A percentile compares a stretch with the other conserved stretches of the same genome.
phyloP scores from a whole-genome alignment of 1,284 basidiomycete genomes.

The Apiotrichum mycotoxinovorans region DNA sequence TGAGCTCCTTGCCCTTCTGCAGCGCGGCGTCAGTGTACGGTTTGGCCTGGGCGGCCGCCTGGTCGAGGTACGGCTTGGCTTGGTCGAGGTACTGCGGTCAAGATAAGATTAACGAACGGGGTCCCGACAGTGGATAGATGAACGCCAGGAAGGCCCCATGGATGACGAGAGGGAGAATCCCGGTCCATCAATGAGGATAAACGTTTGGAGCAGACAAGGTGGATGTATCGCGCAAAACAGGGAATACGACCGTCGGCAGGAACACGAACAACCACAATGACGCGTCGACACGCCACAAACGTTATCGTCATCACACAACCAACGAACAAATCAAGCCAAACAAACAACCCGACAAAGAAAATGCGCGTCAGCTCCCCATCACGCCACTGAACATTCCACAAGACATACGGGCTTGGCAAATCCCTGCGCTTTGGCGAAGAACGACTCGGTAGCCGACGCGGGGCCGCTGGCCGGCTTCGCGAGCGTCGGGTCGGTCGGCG shows the following conservation, averaged over 20 bases:
- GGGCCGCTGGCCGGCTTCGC: constrained; percentile 30
- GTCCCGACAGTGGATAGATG: neutral
- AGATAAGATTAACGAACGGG: too few relatives aligned
- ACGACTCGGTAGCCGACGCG: neutral
- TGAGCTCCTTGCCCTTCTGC: constrained; percentile 26
- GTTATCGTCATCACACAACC: too few relatives aligned
- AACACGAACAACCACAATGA: too few relatives aligned
- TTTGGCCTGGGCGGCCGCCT: constrained; percentile 28
- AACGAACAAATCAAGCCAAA: neutral
- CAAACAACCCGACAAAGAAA: neutral
- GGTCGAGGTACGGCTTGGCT: constrained; percentile 30
- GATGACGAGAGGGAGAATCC: too few relatives aligned
- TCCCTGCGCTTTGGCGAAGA: constrained; percentile 33
- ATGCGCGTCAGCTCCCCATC: neutral
- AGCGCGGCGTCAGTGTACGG: constrained; percentile 44
- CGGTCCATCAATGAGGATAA: too few relatives aligned
- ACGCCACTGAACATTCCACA: neutral
- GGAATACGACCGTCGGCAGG: too few relatives aligned
- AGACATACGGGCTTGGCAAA: constrained; percentile 37
- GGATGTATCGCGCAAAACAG: too few relatives aligned
- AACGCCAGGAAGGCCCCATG: too few relatives aligned
- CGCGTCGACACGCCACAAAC: too few relatives aligned
- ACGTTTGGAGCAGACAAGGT: too few relatives aligned
- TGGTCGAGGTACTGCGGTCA: constrained; percentile 29
- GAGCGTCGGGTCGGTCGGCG: neutral